A percentile compares a stretch with the other conserved stretches of the same genome.
These are phyloP conservation scores for Cryptosporidium tyzzeri DNA, from an alignment of 169 alveolate species.

Conservation along the genomic window DNA sequence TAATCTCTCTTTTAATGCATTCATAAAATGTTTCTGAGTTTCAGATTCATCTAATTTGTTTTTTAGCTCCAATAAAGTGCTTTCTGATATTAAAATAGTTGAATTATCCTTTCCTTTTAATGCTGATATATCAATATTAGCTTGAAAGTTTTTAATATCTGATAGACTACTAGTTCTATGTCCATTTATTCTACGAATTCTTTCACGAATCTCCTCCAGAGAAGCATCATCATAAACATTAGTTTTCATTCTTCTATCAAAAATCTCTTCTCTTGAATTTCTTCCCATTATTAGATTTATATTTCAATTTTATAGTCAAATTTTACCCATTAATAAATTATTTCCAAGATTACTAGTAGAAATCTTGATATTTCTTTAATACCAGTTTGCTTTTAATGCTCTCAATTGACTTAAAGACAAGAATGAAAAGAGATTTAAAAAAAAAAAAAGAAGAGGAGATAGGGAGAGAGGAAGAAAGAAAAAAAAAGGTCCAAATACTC, in stretches of 20 bases:
- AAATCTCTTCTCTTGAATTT: slow-evolving; percentile 56
- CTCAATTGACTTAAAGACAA: too few relatives aligned
- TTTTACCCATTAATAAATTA: not conserved
- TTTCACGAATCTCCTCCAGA: slow-evolving; percentile 47
- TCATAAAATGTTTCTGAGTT: slow-evolving; percentile 72
- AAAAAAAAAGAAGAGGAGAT: not conserved
- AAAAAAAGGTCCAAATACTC: too few relatives aligned
- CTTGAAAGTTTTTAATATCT: slow-evolving; percentile 50
- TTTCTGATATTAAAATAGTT: slow-evolving; percentile 39
- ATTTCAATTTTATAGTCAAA: too few relatives aligned
- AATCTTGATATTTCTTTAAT: not conserved
- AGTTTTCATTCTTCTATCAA: slow-evolving; percentile 52
- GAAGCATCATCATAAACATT: slow-evolving; percentile 33
- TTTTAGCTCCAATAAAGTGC: slow-evolving; percentile 40
- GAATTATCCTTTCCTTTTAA: slow-evolving; percentile 7
- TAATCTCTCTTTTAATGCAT: slow-evolving; percentile 54
- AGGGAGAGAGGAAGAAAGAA: too few relatives aligned
- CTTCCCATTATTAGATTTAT: not conserved
- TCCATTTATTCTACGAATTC: slow-evolving; percentile 47
- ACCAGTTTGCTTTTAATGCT: not conserved
- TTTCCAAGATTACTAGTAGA: not conserved
- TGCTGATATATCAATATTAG: slow-evolving; percentile 3
- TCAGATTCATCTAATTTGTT: slow-evolving; percentile 68
- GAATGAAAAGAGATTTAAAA: not conserved
- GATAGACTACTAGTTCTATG: slow-evolving; percentile 73